These are phyloP conservation scores for Tulasnella sp. DNA, from an alignment of 768 basidiomycete genomes.

Conservation along the genomic window DNA sequence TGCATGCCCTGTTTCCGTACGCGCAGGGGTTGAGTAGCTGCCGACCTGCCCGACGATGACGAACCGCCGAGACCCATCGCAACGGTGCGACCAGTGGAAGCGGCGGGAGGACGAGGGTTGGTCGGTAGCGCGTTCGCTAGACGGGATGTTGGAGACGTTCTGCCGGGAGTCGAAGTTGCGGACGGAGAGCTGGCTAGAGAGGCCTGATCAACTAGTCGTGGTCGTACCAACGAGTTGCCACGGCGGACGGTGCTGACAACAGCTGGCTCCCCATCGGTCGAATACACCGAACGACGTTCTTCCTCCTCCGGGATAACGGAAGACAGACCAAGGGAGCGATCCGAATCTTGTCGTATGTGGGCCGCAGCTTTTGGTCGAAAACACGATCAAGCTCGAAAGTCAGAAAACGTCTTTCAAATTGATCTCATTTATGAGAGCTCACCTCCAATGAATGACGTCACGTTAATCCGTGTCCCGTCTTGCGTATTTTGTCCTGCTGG, in stretches of 20 bases:
- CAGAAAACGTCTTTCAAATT: neutral
- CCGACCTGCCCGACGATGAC: neutral
- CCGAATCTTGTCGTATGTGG: neutral
- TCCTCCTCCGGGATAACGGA: neutral
- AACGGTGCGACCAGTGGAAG: neutral
- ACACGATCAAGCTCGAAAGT: neutral
- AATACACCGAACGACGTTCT: neutral
- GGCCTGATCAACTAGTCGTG: neutral
- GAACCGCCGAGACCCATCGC: neutral
- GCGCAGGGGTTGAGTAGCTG: neutral
- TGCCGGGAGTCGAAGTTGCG: neutral
- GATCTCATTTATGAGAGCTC: slow-evolving; percentile 22
- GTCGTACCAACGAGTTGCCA: neutral
- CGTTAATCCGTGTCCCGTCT: slow-evolving; percentile 27
- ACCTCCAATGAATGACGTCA: slow-evolving; percentile 65
- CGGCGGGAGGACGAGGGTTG: neutral
- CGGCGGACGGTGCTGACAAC: neutral
- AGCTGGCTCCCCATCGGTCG: neutral
- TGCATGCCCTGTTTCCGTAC: neutral
- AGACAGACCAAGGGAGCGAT: neutral
- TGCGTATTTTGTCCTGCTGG: slow-evolving; percentile 12
- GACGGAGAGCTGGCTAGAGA: neutral
- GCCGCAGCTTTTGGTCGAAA: neutral
- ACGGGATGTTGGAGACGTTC: neutral
- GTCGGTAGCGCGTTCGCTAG: neutral